Conservation (phyloP, 495 filamentous ascomycete species). For the Neurospora sp. region DNA sequence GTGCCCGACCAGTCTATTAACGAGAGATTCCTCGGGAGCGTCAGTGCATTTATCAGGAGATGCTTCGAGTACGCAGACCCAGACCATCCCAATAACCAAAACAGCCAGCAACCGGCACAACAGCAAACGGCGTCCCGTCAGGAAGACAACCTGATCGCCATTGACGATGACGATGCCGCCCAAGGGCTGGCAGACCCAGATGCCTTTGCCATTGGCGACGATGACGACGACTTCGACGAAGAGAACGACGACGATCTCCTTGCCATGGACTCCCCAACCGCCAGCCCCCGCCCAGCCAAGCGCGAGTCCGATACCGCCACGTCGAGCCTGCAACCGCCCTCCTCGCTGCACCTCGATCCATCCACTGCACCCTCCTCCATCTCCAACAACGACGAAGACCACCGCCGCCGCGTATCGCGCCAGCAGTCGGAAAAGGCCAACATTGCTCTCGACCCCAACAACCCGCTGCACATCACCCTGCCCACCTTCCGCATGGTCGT, state of each 20-base stretch:
- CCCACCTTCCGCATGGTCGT: constrained; percentile 99
- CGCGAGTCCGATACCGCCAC: constrained; percentile 8
- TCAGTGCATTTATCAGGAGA: constrained; percentile 87
- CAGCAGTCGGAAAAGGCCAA: constrained; percentile 61
- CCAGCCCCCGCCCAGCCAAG: constrained; percentile 26
- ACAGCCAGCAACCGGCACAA: constrained; percentile 7
- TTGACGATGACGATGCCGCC: constrained; percentile 1
- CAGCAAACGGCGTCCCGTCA: constrained; percentile 7
- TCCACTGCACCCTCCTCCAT: constrained; percentile 2
- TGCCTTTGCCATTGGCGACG: constrained; percentile 71
- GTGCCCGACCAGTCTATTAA: constrained; percentile 40
- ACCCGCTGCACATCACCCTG: constrained; percentile 89
- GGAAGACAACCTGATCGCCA: constrained; percentile 13
- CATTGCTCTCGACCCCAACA: constrained; percentile 78
- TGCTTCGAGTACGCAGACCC: constrained; percentile 99
- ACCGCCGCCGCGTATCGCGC: constrained; percentile 36
- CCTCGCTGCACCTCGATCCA: constrained; percentile 15
- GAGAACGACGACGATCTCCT: constrained; percentile 63
- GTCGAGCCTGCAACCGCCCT: constrained; percentile 5
- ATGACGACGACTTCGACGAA: constrained; percentile 53
- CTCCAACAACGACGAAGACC: constrained; percentile 1
- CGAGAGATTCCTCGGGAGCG: constrained; percentile 79
- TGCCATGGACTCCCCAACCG: constrained; percentile 33
- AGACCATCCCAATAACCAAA: constrained; percentile 57
- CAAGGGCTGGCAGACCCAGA: constrained; percentile 34